Evolutionary conservation across 1,139 yeast genomes (phyloP), one percentile per base, ranked within the genome.

Genomic region (Candida sojae): DNA sequence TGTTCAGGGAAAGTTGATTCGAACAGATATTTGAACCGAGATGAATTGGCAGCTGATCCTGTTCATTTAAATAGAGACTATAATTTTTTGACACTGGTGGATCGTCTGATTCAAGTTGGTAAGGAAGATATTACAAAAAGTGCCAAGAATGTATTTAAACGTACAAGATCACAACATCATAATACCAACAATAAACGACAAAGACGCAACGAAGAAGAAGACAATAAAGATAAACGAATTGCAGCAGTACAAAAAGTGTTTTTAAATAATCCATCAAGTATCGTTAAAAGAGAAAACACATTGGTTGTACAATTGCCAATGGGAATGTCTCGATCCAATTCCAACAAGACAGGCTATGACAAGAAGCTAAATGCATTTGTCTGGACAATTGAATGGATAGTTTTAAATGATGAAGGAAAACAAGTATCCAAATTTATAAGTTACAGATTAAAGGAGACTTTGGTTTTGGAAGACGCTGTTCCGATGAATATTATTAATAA

Each of bases 381-480:
- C 21, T 91, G 97, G 97, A 86, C 96, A 0, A 65, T 90, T 0
- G 96, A 91, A 61, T 86, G 91, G 88, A 63, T 79, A 0, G 57
- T 82, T 7, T 58, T 77, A n/a, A 67, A 70, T 32, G 53, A 57
- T 3, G 53, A 58, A 4, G 67, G 65, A 0, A 47, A 49, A 6
- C 60, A 61, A 34, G 42, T 57, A 29, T 55, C 64, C 9, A 62
- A 67, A 8, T 75, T 78, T 53, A 51, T 77, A 33, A 78, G 82
- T 52, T 81, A 73, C 52, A 63, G 81, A 46, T 62, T 79, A 21
- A 77, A 73, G 49, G 84, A 80, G 47, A 54, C 53, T n/a, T 50
- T 61, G 7, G 36, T 53, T 0, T 48, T 79, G 21, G 57, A 55
- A 11, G 77, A 73, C 9, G 65, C 77, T 0, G 67, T 79, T 0